These are phyloP conservation scores for Neoscytalidium dimidiatum DNA, from an alignment of 2,329 filamentous ascomycete species.

Conservation along the genomic window DNA sequence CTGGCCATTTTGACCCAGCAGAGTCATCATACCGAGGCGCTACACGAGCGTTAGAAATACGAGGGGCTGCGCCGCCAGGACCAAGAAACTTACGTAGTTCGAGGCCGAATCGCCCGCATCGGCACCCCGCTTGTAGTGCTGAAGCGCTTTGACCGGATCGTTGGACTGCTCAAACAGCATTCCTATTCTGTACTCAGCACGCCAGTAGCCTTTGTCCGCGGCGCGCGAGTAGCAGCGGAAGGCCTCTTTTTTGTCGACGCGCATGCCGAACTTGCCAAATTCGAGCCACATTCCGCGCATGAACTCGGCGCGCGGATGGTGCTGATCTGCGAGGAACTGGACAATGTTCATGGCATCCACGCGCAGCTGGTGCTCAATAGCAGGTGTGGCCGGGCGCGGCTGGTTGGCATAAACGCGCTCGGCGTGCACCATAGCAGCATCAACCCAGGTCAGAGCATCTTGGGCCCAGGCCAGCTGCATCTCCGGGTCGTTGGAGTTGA, in stretches of 20 bases:
- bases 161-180: constrained; percentile 98
- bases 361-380: constrained; percentile 83
- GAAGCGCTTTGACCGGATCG: constrained; percentile 85
- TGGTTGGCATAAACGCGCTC: constrained; percentile 63
- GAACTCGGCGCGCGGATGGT: constrained; percentile 91
- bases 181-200: constrained; percentile 94
- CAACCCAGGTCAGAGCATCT: constrained; percentile 86
- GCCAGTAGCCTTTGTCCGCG: constrained; percentile 80
- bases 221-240: constrained; percentile 83
- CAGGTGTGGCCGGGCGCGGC: constrained; percentile 74
- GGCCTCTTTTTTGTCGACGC: constrained; percentile 91
- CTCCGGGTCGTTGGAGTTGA: constrained; percentile 91
- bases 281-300: constrained; percentile 96
- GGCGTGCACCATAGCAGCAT: constrained; percentile 77
- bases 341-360: constrained; percentile 91
- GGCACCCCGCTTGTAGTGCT: constrained; percentile 84
- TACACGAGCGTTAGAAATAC: constrained; percentile 23
- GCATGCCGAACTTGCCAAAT: constrained; percentile 92
- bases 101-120: constrained; percentile 83
- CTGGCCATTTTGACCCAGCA: constrained; percentile 91
- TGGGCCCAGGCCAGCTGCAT: constrained; percentile 98
- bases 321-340: constrained; percentile 83
- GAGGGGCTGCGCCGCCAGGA: neutral
- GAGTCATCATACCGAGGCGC: constrained; percentile 93
- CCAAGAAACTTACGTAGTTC: constrained; percentile 50